Percentiles rank a stretch among this genome's conserved stretches.
Conservation (phyloP, 257 asterid species). For the Leonotis leonurus region DNA sequence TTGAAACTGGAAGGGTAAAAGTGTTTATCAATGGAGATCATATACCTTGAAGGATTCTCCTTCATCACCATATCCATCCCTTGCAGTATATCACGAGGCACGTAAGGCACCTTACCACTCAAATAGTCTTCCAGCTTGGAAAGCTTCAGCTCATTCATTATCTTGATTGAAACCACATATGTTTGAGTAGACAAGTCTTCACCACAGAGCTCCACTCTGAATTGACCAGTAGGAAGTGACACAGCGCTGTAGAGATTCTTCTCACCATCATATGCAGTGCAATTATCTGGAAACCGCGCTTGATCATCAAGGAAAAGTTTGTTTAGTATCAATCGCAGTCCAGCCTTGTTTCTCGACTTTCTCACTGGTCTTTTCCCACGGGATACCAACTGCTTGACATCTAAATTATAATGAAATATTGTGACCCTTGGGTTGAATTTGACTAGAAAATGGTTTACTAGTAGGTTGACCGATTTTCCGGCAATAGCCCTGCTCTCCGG, state of each 20-base stretch:
- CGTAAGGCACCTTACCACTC: slow-evolving; percentile 28
- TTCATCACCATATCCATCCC: slow-evolving; percentile 70
- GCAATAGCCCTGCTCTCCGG: slow-evolving; percentile 19
- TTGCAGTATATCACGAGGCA: slow-evolving; percentile 66
- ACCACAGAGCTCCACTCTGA: slow-evolving; percentile 36
- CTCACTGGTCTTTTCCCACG: slow-evolving; percentile 27
- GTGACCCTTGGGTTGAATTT: slow-evolving; percentile 37
- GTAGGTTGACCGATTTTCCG: slow-evolving; percentile 32
- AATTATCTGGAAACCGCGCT: slow-evolving; percentile 41
- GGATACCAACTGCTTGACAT: slow-evolving; percentile 28
- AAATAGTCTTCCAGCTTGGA: slow-evolving; percentile 58
- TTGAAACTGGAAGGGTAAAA: slow-evolving; percentile 39
- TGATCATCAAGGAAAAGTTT: slow-evolving; percentile 39
- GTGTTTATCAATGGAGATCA: slow-evolving; percentile 35
- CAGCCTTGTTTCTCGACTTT: slow-evolving; percentile 27
- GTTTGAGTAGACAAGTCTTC: slow-evolving; percentile 25
- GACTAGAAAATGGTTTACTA: slow-evolving; percentile 54
- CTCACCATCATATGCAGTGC: slow-evolving; percentile 61
- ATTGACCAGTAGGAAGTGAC: slow-evolving; percentile 47
- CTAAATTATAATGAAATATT: slow-evolving; percentile 52
- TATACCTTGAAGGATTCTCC: slow-evolving; percentile 50
- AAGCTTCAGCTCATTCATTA: slow-evolving; percentile 45
- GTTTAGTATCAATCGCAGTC: slow-evolving; percentile 32
- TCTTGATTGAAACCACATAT: slow-evolving; percentile 40
- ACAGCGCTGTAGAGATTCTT: slow-evolving; percentile 60